A percentile compares a stretch with the other conserved stretches of the same genome.
These are phyloP conservation scores for Epichloe sp. DNA, from an alignment of 2,329 filamentous ascomycete species.

Conservation along the genomic window DNA sequence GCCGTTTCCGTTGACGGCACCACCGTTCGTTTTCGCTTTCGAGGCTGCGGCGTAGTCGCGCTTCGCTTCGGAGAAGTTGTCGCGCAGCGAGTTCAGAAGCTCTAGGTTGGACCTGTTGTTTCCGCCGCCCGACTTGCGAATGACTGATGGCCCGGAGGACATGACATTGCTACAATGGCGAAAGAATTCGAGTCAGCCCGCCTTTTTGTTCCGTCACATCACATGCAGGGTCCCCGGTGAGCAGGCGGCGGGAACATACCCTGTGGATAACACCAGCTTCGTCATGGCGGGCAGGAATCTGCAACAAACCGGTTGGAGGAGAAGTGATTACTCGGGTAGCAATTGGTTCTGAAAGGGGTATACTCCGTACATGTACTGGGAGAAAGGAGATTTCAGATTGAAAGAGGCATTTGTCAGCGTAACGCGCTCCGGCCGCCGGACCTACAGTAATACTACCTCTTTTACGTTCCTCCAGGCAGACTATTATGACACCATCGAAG, in stretches of 20 bases:
- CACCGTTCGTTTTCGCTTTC: slow-evolving; percentile 17
- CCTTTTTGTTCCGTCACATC: neutral
- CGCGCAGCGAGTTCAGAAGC: slow-evolving; percentile 74
- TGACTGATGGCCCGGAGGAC: slow-evolving; percentile 68
- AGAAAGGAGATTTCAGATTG: too few species aligned
- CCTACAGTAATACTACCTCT: too few species aligned
- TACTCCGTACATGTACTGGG: too few species aligned
- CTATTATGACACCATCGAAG: too few species aligned
- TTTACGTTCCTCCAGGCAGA: too few species aligned
- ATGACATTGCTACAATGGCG: slow-evolving; percentile 58
- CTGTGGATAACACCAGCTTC: slow-evolving; percentile 75
- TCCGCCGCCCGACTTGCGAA: slow-evolving; percentile 56
- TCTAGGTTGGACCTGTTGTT: slow-evolving; percentile 85
- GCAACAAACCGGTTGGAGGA: neutral
- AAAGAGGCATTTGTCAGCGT: too few species aligned
- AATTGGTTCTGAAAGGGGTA: neutral
- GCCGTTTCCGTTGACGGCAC: slow-evolving; percentile 14
- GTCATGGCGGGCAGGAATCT: slow-evolving; percentile 36
- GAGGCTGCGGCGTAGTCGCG: slow-evolving; percentile 36
- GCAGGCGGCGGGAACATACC: slow-evolving; percentile 40
- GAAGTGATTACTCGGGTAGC: neutral
- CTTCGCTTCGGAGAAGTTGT: slow-evolving; percentile 67
- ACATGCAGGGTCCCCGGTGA: slow-evolving; percentile 3
- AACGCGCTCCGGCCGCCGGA: neutral
- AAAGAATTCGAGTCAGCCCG: neutral